Evolutionary conservation across 2,329 filamentous ascomycete species (phyloP), one percentile per base, ranked within the genome.

Genomic region (Aspergillus vadensis): DNA sequence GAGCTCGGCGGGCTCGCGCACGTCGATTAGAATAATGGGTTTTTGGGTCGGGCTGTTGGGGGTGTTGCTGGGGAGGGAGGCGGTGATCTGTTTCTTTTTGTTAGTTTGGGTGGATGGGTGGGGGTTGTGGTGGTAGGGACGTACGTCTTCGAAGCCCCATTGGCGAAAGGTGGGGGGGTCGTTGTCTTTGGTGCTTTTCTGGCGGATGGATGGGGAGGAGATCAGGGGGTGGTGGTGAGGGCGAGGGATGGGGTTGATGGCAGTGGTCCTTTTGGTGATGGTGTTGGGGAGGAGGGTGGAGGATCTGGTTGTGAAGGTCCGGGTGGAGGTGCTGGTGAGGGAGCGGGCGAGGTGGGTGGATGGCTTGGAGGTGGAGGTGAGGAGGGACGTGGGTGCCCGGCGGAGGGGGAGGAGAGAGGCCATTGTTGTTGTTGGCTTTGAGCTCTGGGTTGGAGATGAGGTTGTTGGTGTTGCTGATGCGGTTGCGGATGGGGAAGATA

Each of bases 1-100:
- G n/a, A 82, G 67, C 68, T 82, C 79, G 62, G 71, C 66, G 57
- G 80, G 80, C 72, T 82, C 80, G 64, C 80, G 80, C 63, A 82
- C 80, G 65, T 82, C 80, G 60, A 79, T 68, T 39, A 79, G 70
- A 64, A 79, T 77, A 27, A 74, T 65, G 19, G 69, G 63, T 14
- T 63, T 69, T 59, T 72, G 67, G 15, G 72, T 65, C 41, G 65
- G 56, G 19, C 61, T 61, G 12, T 41, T 12, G 3, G 57, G 36
- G 36, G 70, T 61, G 36, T 49, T 36, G 36, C 67, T 60, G 41
- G 76, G 73, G 57, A 77, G 71, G 54, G 70, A 57, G 50, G 74
- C 62, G 36, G 68, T 78, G 52, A 79, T 76, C 77, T 78, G 7
- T 48, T 52, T 38, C 23, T 30, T 62, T 58, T 48, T 36, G 51